Conservation (phyloP, 2,329 filamentous ascomycete species). For the Epichloe brachyelytri region DNA sequence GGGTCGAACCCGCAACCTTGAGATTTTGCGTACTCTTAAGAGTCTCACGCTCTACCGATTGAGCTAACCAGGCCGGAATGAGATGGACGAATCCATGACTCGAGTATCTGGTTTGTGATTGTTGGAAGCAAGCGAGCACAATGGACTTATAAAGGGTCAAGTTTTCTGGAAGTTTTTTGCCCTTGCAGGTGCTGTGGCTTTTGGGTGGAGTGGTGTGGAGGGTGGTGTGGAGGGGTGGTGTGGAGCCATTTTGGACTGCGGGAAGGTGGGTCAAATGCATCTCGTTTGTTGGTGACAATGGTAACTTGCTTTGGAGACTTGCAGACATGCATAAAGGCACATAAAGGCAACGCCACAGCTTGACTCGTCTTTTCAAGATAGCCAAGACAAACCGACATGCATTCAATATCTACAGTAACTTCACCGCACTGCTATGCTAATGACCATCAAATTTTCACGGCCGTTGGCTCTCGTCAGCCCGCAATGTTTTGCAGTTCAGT, state of each 20-base stretch:
- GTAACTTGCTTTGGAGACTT: too few species aligned
- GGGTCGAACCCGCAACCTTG: conserved; percentile 43
- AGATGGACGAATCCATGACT: neutral
- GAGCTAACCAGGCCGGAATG: conserved; percentile 23
- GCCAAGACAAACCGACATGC: too few species aligned
- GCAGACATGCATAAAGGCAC: neutral
- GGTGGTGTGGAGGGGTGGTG: too few species aligned
- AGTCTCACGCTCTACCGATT: conserved; percentile 57
- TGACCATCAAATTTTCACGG: neutral
- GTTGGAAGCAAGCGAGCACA: neutral
- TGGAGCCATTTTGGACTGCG: too few species aligned
- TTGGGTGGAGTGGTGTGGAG: too few species aligned
- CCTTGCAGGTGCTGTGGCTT: too few species aligned
- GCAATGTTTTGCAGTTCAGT: too few species aligned
- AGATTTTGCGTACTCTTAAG: conserved; percentile 30
- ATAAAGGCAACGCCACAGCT: neutral
- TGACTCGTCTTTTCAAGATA: too few species aligned
- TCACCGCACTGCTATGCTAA: neutral
- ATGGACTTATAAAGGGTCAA: neutral
- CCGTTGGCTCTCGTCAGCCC: too few species aligned
- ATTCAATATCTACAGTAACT: too few species aligned
- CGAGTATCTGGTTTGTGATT: neutral
- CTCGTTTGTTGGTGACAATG: too few species aligned
- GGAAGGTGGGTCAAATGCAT: too few species aligned
- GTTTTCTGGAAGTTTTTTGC: neutral